Conservation (phyloP, 1,139 yeast genomes). For the Meyerozyma elateridarum region DNA sequence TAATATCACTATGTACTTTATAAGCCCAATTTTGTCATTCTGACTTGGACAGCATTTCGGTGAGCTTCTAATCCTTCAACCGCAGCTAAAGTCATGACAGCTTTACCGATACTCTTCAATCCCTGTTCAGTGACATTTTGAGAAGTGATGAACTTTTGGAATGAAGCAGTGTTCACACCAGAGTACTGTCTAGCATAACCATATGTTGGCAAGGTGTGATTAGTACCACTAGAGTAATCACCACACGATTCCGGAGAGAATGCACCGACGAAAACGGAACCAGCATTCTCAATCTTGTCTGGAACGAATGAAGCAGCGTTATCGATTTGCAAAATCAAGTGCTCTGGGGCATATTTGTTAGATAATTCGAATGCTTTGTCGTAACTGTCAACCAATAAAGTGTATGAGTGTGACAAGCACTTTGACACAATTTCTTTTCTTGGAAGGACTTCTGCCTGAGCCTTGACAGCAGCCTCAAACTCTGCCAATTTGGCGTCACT, state of each 20-base stretch:
- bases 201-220: slow-evolving; percentile 95
- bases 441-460: slow-evolving; percentile 82
- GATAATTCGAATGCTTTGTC: slow-evolving; percentile 81
- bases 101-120: slow-evolving; percentile 79
- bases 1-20: too few relatives aligned
- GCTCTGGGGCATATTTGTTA: slow-evolving; percentile 95
- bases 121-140: slow-evolving; percentile 89
- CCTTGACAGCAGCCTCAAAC: slow-evolving; percentile 75
- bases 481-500: slow-evolving; percentile 53
- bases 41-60: slow-evolving; percentile 89
- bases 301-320: slow-evolving; percentile 70
- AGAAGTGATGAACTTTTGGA: slow-evolving; percentile 90
- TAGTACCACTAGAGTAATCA: slow-evolving; percentile 95
- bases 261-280: slow-evolving; percentile 93
- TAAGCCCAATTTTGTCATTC: slow-evolving; percentile 76
- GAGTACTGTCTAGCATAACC: slow-evolving; percentile 97
- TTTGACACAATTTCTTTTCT: slow-evolving; percentile 90
- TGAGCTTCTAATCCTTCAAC: slow-evolving; percentile 97
- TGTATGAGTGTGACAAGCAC: slow-evolving; percentile 87
- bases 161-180: slow-evolving; percentile 94
- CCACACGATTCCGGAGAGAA: slow-evolving; percentile 98
- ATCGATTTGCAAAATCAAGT: slow-evolving; percentile 83
- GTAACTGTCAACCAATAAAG: slow-evolving; percentile 59
- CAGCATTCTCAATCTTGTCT: slow-evolving; percentile 80
- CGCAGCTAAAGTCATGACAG: slow-evolving; percentile 95